These are phyloP conservation scores for Smallanthus sonchifolius DNA, from an alignment of 129 eudicot genomes.

Conservation along the genomic window DNA sequence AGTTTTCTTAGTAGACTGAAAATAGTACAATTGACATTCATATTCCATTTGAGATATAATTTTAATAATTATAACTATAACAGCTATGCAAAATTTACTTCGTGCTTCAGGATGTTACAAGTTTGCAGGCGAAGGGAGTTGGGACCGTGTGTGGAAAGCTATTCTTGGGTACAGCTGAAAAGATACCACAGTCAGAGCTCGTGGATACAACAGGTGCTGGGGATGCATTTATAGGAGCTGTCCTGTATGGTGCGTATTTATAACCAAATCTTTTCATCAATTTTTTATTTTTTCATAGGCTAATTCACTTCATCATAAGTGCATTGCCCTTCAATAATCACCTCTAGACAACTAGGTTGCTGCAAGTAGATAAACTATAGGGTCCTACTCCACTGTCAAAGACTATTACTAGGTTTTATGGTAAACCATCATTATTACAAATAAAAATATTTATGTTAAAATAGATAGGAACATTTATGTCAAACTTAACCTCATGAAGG, in stretches of 20 bases:
- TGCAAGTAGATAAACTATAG: not conserved
- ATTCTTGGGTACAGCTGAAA: slow-evolving; percentile 79
- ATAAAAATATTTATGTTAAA: not conserved
- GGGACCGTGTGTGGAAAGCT: slow-evolving; percentile 68
- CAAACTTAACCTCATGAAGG: slow-evolving; percentile 9
- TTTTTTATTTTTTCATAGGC: not conserved
- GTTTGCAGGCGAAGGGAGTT: slow-evolving; percentile 56
- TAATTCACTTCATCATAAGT: not conserved
- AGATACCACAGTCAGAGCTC: slow-evolving; percentile 73
- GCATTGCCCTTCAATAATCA: not conserved
- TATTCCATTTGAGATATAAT: not conserved
- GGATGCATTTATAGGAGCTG: slow-evolving; percentile 95
- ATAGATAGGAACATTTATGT: slow-evolving; percentile 1
- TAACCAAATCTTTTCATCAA: slow-evolving; percentile 2
- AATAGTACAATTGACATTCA: not conserved
- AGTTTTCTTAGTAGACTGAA: slow-evolving; percentile 3
- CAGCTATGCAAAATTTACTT: not conserved
- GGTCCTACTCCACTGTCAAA: slow-evolving; percentile 1
- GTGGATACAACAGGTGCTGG: slow-evolving; percentile 99
- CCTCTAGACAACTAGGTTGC: not conserved
- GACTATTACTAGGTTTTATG: not conserved
- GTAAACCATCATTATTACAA: not conserved
- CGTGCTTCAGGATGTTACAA: slow-evolving; percentile 38
- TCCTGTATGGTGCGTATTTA: slow-evolving; percentile 59
- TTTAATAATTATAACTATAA: not conserved